These are phyloP conservation scores for Fraxinus ornus DNA, from an alignment of 305 asterid genomes.

Conservation along the genomic window DNA sequence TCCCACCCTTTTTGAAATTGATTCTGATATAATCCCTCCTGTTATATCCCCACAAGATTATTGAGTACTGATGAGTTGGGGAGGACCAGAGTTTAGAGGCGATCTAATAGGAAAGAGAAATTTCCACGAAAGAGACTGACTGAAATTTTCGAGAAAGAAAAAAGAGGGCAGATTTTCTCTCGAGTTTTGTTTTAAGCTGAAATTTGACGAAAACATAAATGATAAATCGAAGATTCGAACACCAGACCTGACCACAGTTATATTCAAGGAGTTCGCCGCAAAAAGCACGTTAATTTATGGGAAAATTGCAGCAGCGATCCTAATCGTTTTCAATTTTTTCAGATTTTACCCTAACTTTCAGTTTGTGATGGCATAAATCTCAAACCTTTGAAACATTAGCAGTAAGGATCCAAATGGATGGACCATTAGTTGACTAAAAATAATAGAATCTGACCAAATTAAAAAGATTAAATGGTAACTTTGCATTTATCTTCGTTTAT, in stretches of 20 bases:
- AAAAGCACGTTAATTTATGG: neutral
- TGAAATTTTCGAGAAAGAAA: neutral
- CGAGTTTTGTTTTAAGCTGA: neutral
- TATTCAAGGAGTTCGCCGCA: neutral
- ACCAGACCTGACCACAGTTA: neutral
- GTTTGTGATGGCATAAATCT: too few species aligned
- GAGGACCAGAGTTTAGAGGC: neutral
- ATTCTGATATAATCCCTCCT: neutral
- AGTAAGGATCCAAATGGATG: too few species aligned
- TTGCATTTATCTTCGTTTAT: too few species aligned
- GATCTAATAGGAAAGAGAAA: conserved; percentile 5
- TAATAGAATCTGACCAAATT: too few species aligned
- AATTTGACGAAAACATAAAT: neutral
- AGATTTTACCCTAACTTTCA: too few species aligned
- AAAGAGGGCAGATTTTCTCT: neutral
- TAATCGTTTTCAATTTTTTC: too few species aligned
- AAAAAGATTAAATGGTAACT: too few species aligned
- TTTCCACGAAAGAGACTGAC: neutral
- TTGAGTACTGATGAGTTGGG: neutral
- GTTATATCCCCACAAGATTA: neutral
- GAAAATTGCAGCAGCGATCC: too few species aligned
- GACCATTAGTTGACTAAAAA: too few species aligned
- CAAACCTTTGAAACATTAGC: too few species aligned
- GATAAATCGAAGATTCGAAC: neutral
- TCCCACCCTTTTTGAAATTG: neutral